Base-by-base conservation (phyloP, 1,139 yeast species). In the Hansenula lynferdii region DNA sequence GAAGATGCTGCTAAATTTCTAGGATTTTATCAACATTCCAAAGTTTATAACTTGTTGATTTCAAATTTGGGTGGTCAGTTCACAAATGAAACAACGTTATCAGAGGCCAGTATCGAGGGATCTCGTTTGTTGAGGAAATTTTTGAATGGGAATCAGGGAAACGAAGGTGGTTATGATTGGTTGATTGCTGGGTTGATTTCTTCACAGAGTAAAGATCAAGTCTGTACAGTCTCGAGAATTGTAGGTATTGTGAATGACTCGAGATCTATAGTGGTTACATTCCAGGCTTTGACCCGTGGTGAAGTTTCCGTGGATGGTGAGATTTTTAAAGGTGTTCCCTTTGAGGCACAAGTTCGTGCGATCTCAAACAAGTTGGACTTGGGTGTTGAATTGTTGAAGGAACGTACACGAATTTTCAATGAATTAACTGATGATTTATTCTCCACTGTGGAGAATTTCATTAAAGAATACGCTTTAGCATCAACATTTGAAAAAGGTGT, bases 271-370 rank as follows among this genome's bases (percentile, higher is more conserved):
- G 65, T 68, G 19, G 48, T 80, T 31, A 70, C 80, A 0, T 64
- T 80, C 38, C 78, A 73, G 48, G 81, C 83, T 0, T 47, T 77
- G 12, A 56, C 69, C 1, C 62, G 85, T 44, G 82, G 75, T 5
- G 51, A 49, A 18, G 44, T 62, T 9, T 11, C 35, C 1, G 42
- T 36, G 9, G 39, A 32, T 3, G 42, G 43, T 28, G 44, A 47
- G 15, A 18, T 41, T 12, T 42, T 40, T 17, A 35, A 59, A 38
- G 31, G 43, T 49, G 31, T 53, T 57, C 24, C 69, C 61, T 48
- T 70, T 65, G 55, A 57, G 51, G 12, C 47, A 54, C 30, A 49
- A 60, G 24, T 58, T 56, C 29, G 51, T 64, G 44, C 69, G 57
- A 41, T 62, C 62, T 38, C 52, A 19, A 41, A 48, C 46, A 28